Base-by-base conservation (phyloP, 2,329 filamentous ascomycete genomes). In the Sarocladiaceae sp. region DNA sequence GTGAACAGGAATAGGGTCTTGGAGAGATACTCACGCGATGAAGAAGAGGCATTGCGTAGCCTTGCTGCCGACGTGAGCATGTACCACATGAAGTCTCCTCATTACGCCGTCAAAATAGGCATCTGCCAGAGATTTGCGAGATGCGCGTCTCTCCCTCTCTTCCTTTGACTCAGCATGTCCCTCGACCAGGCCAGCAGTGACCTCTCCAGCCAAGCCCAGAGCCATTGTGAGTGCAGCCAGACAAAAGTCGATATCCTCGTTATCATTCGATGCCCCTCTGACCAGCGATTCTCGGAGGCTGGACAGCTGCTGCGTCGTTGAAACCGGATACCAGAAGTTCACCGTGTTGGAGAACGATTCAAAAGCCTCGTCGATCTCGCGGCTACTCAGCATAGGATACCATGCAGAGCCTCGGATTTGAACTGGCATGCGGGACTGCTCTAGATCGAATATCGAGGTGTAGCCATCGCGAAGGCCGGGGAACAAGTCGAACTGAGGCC, bases 281-380 rank as follows among this genome's bases (percentile, higher is more conserved):
- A 57, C 47, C 2, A 73, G 54, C 2, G 58, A 57, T 0, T 45
- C 37, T 6, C 63, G 57, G 4, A 67, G 54, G 18, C 50, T 52
- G 1, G 58, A 50, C 1, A 72, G 52, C 20, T 67, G 69, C 0
- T 49, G 47, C 33, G 60, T 61, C 0, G 70, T 69, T 58, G 73
- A 64, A 5, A 69, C 72, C 0, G 72, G 73, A 45, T 75, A 76
- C 69, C 70, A 76, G 39, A 74, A 74, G 53, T 76, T 76, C 33
- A 74, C 58, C 26, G 63, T 67, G 2, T 57, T 55, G 47, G 72
- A 62, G 35, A 76, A 76, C 0, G 67, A 63, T 2, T 60, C 54
- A 0, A 74, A 52, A 4, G 71, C 65, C 0, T 54, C 53, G 13
- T 66, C 60, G 2, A 74, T 54, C 6, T 74, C 71, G 1, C 63